These are phyloP conservation scores for Blastocystis sp. DNA, from an alignment of 352 stramenopile species.

Conservation along the genomic window DNA sequence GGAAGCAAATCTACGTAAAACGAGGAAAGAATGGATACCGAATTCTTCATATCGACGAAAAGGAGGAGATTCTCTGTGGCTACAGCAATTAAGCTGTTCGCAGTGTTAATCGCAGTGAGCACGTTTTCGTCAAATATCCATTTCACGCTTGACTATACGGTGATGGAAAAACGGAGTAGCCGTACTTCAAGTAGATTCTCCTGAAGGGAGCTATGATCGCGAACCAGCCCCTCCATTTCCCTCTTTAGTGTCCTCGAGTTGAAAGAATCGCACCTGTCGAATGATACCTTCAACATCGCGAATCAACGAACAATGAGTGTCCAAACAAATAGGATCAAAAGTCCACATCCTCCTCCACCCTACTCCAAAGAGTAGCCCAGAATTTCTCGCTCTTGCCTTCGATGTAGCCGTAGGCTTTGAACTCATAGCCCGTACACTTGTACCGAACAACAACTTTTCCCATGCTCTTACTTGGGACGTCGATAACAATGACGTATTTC, in stretches of 20 bases:
- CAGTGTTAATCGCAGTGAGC: constrained; percentile 12
- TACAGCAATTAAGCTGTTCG: constrained; percentile 38
- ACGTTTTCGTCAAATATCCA: constrained; percentile 56
- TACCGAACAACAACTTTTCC: too few relatives aligned
- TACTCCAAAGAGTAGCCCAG: too few relatives aligned
- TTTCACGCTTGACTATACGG: constrained; percentile 2
- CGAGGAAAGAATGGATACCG: background rate
- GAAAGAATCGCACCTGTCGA: constrained; percentile 1
- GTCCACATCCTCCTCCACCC: too few relatives aligned
- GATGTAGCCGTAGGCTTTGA: too few relatives aligned
- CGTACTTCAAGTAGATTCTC: constrained; percentile 14
- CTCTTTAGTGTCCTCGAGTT: background rate
- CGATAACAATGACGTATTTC: too few relatives aligned
- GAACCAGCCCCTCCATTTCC: constrained; percentile 47
- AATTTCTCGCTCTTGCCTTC: too few relatives aligned
- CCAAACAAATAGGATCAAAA: too few relatives aligned
- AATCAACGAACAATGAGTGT: too few relatives aligned
- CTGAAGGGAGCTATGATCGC: constrained; percentile 37
- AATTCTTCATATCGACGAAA: constrained; percentile 59
- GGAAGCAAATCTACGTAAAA: constrained; percentile 68
- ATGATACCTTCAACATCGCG: background rate
- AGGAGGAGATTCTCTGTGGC: constrained; percentile 30
- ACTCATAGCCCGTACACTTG: too few relatives aligned
- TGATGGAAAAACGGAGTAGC: background rate
- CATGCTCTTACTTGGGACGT: too few relatives aligned